Evolutionary conservation across 306 rosid genomes (phyloP).

Genomic region (Vigna angularis): DNA sequence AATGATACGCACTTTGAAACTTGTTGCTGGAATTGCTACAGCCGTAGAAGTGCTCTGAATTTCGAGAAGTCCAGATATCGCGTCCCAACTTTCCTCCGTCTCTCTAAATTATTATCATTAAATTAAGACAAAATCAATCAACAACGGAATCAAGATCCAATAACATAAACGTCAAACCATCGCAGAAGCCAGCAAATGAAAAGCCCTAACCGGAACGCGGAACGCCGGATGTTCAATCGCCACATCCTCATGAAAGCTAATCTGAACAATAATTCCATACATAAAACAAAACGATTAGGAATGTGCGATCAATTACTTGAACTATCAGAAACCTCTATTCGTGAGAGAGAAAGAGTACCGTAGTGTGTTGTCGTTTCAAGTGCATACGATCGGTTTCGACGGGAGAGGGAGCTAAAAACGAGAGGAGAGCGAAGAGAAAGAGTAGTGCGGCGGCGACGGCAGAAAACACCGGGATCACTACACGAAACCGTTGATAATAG

Average conservation of each 20-base stretch:
- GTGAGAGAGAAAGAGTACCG: slow-evolving; percentile 55
- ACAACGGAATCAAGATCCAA: slow-evolving; percentile 45
- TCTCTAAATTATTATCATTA: slow-evolving; percentile 46
- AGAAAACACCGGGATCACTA: slow-evolving; percentile 67
- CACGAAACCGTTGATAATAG: slow-evolving; percentile 67
- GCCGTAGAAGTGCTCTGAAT: slow-evolving; percentile 72
- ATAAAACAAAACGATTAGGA: slow-evolving; percentile 1
- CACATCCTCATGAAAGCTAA: slow-evolving; percentile 47
- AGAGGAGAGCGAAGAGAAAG: slow-evolving; percentile 76
- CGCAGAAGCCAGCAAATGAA: slow-evolving; percentile 11
- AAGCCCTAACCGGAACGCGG: slow-evolving; percentile 88
- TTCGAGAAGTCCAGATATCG: slow-evolving; percentile 79
- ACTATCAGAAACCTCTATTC: background rate
- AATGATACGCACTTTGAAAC: slow-evolving; percentile 72
- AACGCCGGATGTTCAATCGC: slow-evolving; percentile 53
- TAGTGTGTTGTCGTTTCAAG: slow-evolving; percentile 43
- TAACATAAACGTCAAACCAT: slow-evolving; percentile 21
- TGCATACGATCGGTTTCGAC: slow-evolving; percentile 59
- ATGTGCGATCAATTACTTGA: background rate
- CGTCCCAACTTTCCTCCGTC: slow-evolving; percentile 66
- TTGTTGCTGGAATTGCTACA: slow-evolving; percentile 83
- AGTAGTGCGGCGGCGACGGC: slow-evolving; percentile 70
- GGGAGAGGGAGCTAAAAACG: slow-evolving; percentile 87
- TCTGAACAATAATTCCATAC: slow-evolving; percentile 47
- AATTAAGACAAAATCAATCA: slow-evolving; percentile 40